These are phyloP conservation scores for Leccinum uliginosum DNA, from an alignment of 768 basidiomycete genomes.

Conservation along the genomic window DNA sequence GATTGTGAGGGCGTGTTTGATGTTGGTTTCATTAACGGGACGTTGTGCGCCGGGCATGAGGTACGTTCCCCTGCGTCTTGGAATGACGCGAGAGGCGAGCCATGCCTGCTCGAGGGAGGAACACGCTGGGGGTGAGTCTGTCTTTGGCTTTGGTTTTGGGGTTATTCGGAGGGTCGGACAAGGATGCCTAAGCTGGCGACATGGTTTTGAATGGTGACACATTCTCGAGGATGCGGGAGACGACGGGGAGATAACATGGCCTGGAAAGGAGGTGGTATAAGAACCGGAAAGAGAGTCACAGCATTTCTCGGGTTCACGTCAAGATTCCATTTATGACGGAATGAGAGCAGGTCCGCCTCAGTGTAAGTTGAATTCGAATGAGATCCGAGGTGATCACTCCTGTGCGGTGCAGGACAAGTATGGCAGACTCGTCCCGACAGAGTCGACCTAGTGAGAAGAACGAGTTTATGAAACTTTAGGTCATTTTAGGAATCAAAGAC, in stretches of 20 bases:
- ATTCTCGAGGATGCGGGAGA: conserved; percentile 17
- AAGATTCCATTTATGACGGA: conserved; percentile 17
- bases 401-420: conserved; percentile 29
- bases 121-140: not conserved
- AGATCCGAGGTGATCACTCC: conserved; percentile 32
- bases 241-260: conserved; percentile 14
- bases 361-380: conserved; percentile 7
- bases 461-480: conserved; percentile 32
- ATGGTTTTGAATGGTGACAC: conserved; percentile 21
- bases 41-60: conserved; percentile 69
- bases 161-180: conserved; percentile 5
- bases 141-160: not conserved
- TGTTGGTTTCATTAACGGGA: conserved; percentile 52
- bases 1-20: conserved; percentile 53
- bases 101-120: conserved; percentile 43
- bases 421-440: conserved; percentile 32
- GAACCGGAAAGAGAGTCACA: conserved; percentile 25
- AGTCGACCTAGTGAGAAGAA: conserved; percentile 23
- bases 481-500: conserved; percentile 31
- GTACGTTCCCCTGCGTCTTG: conserved; percentile 39
- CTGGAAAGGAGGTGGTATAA: conserved; percentile 24
- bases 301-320: conserved; percentile 32
- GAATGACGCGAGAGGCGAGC: conserved; percentile 52
- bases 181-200: conserved; percentile 20
- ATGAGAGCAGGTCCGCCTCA: conserved; percentile 22